Evolutionary conservation across 495 filamentous ascomycete species (phyloP), one percentile per base, ranked within the genome.

Genomic region (Podospora australis): DNA sequence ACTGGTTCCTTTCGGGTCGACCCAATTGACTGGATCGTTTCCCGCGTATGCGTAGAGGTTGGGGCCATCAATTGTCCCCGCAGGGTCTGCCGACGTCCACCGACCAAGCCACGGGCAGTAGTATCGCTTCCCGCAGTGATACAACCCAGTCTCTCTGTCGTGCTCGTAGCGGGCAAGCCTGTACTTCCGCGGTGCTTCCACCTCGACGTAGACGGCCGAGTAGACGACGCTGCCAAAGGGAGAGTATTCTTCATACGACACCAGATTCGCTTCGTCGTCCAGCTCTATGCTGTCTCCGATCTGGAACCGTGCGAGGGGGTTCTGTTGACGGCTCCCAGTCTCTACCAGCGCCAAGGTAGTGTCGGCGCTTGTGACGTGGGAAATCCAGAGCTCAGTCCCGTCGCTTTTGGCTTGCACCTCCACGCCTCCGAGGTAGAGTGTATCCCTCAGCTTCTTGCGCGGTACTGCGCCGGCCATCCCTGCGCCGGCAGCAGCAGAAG

Each of bases 121-220:
- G 45, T 70, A 70, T 9, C 69, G 41, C 1, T 41, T 47, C 8
- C 58, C 63, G 47, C 46, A 59, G 38, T 58, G 55, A 24, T 62
- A 63, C 0, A 71, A 42, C 0, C 68, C 69, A 2, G 22, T 70
- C 38, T 69, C 66, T 0, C 25, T 21, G 48, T 71, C 69, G 16
- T 53, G 52, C 28, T 65, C 53, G 21, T 67, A 53, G 2, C 55
- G 40, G 0, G 60, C 42, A 44, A 44, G 70, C 1, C 68, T 53
- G 41, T 64, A 70, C 6, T 47, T 13, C 7, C 53, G 56, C 1
- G 63, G 58, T 9, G 26, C 45, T 29, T 6, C 11, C 6, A 29
- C 26, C 26, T 29, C 11, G 26, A 6, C 6, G 6, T 6, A 29
- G 26, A 6, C 6, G 26, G 11, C 11, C 6, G 30, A 34, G 30